Base-by-base conservation (phyloP, 352 stramenopile species). In the Globisporangium barbulae region DNA sequence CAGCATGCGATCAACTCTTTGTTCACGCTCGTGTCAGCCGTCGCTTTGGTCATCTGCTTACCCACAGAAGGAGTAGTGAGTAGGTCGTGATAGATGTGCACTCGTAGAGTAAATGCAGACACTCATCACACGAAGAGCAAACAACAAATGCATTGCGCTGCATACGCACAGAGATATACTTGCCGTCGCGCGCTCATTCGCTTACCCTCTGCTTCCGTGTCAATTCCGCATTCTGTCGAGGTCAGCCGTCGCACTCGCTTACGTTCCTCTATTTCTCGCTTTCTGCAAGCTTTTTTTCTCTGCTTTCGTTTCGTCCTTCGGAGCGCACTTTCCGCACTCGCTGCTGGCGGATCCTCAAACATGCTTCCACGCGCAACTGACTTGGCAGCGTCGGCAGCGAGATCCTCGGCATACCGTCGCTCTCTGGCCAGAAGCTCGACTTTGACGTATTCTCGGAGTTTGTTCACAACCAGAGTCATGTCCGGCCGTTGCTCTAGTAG, bases 401-500 rank as follows among this genome's bases (percentile, higher is more conserved):
- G 42, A 2, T 48, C 42, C 15, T 6, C 42, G 17, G 42, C 17
- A 12, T 12, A 17, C 17, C 19, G 42, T 21, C 5, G 42, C 42
- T 48, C 6, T 48, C 42, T 21, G 22, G 42, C 17, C 5, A 48
- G 42, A 3, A 10, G 7, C 56, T 62, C 56, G n/a, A 12, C 56
- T 50, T 31, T 42, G 25, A 33, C 58, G 30, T 56, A 63, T 22
- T 28, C 17, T 35, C 19, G 45, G 33, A 63, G 48, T 31, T 31
- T 42, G 12, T n/a, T 6, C 13, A 50, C 58, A 9, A 63, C 21
- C 2, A 33, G 5, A 15, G n/a, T 10, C 17, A 63, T n/a, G 22
- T 41, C 15, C 6, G 58, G 58, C 17, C 58, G 30, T 12, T 57
- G 13, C 6, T 49, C 58, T 2, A 45, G 45, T 2, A 31, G 35